phyloP scores from a whole-genome alignment of 1,284 basidiomycete genomes.

The Ganoderma meredithae region DNA sequence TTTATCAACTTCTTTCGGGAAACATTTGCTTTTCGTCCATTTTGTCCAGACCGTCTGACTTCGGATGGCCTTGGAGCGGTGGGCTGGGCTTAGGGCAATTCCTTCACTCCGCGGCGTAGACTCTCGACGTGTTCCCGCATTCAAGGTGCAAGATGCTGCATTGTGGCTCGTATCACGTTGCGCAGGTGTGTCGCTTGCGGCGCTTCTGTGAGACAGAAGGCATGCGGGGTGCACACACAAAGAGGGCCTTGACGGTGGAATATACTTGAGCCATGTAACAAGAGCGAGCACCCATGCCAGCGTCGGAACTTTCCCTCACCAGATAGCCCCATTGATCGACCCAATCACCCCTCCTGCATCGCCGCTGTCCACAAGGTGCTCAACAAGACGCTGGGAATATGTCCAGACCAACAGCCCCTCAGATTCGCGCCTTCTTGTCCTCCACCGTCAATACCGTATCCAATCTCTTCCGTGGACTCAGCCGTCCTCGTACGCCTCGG shows the following conservation, averaged over 20 bases:
- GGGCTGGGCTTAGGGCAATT: not conserved
- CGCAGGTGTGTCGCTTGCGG: not conserved
- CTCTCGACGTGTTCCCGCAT: not conserved
- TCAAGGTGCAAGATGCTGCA: not conserved
- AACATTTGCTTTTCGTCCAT: too few species aligned
- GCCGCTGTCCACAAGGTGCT: not conserved
- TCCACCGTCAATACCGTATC: not conserved
- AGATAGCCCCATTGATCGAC: not conserved
- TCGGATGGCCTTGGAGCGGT: not conserved
- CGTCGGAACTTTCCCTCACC: not conserved
- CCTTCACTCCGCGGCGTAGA: not conserved
- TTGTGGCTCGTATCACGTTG: not conserved
- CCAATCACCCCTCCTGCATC: not conserved
- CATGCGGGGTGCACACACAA: not conserved
- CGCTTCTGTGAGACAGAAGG: not conserved
- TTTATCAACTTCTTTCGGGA: not conserved
- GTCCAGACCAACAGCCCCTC: not conserved
- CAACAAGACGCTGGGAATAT: not conserved
- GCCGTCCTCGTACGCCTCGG: not conserved
- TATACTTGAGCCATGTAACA: not conserved
- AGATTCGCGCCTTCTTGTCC: constrained; percentile 3
- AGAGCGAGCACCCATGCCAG: not conserved
- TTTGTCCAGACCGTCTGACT: not conserved
- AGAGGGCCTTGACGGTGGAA: not conserved
- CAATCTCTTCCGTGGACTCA: not conserved